phyloP scores from a whole-genome alignment of 2,329 filamentous ascomycete genomes.

The Microdochium paspali region DNA sequence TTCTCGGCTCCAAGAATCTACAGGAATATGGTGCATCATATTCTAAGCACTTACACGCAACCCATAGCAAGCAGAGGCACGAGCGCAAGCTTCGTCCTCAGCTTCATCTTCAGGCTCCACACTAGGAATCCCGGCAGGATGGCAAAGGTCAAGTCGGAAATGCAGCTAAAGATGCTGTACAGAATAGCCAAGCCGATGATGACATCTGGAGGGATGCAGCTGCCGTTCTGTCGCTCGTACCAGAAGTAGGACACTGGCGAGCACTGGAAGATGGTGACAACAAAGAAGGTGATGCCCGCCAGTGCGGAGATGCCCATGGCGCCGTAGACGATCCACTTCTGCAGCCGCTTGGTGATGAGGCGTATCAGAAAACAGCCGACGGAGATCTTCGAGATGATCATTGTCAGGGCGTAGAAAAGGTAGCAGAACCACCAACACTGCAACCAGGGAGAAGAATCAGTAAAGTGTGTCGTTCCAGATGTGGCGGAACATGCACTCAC shows the following conservation, averaged over 20 bases:
- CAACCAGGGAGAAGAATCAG: neutral
- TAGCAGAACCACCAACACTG: constrained; percentile 15
- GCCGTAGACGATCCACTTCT: constrained; percentile 10
- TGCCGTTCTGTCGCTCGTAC: constrained; percentile 8
- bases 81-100: constrained; percentile 32
- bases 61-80: constrained; percentile 38
- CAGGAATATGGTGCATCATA: neutral
- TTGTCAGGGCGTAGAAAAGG: constrained; percentile 9
- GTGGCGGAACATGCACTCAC: neutral
- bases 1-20: neutral
- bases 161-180: constrained; percentile 30
- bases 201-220: constrained; percentile 19
- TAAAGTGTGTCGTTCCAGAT: neutral
- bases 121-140: constrained; percentile 37
- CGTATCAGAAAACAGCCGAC: constrained; percentile 13
- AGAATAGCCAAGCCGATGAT: constrained; percentile 35
- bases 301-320: constrained; percentile 8
- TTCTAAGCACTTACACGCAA: constrained; percentile 18
- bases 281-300: constrained; percentile 11
- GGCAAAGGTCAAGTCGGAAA: constrained; percentile 41
- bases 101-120: constrained; percentile 35
- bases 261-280: constrained; percentile 13
- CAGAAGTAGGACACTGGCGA: constrained; percentile 10
- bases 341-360: constrained; percentile 8
- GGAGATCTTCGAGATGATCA: constrained; percentile 12